Percentiles rank a stretch among this genome's conserved stretches.
Evolutionary conservation across 208 protist species (phyloP).

Genomic region (Tritrichomonas foetus): DNA sequence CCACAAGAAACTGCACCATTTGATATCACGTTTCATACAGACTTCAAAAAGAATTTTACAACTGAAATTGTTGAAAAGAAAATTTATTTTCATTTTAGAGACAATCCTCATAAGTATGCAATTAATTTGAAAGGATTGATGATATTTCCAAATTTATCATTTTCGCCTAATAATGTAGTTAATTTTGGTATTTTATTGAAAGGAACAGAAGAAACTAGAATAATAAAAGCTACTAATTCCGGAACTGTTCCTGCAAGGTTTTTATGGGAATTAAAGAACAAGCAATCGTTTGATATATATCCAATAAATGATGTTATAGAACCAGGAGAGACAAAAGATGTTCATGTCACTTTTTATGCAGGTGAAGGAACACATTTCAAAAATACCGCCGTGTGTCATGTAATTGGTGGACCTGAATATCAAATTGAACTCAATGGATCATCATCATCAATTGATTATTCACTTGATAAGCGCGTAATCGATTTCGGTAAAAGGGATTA

Average conservation of each 20-base stretch:
- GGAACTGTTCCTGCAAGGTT: background rate
- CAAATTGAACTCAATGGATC: background rate
- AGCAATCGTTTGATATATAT: background rate
- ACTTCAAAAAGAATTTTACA: background rate
- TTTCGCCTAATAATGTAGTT: background rate
- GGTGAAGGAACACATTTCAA: background rate
- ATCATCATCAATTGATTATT: background rate
- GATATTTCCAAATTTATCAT: background rate
- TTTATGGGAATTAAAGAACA: background rate
- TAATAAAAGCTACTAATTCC: background rate
- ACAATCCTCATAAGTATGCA: background rate
- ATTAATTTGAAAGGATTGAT: conserved; percentile 1
- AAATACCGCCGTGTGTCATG: background rate
- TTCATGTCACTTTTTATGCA: background rate
- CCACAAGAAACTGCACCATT: too few relatives aligned
- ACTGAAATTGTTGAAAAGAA: background rate
- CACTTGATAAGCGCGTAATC: background rate
- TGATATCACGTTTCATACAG: too few relatives aligned
- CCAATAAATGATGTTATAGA: background rate
- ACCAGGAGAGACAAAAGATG: background rate
- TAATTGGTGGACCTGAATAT: conserved; percentile 35
- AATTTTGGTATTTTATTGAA: background rate
- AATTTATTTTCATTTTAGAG: background rate
- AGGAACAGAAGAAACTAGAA: background rate
- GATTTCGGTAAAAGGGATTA: background rate